phyloP scores from a whole-genome alignment of 305 asterid species.

The Salvia sclarea region DNA sequence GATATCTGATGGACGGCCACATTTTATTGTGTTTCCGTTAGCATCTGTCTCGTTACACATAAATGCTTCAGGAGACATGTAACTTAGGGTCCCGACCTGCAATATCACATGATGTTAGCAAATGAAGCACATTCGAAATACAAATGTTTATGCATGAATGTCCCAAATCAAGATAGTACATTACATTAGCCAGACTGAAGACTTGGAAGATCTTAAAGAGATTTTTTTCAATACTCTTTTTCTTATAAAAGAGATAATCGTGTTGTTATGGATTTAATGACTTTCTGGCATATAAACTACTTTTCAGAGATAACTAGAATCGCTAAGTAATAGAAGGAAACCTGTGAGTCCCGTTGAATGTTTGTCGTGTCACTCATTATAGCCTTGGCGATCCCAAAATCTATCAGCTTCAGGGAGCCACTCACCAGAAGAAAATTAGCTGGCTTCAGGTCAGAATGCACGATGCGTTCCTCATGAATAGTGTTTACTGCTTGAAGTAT shows the following conservation, averaged over 20 bases:
- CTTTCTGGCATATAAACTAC: background rate
- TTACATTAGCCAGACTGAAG: background rate
- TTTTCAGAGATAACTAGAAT: background rate
- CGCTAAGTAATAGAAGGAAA: slow-evolving; percentile 29
- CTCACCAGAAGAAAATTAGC: slow-evolving; percentile 97
- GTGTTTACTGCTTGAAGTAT: slow-evolving; percentile 92
- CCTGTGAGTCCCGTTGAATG: slow-evolving; percentile 99
- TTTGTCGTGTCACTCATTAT: slow-evolving; percentile 96
- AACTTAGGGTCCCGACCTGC: slow-evolving; percentile 97
- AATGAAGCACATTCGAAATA: slow-evolving; percentile 6
- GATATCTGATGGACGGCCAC: slow-evolving; percentile 95
- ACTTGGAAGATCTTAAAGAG: background rate
- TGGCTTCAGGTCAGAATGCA: slow-evolving; percentile 98
- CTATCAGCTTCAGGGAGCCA: slow-evolving; percentile 94
- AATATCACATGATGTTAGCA: slow-evolving; percentile 27
- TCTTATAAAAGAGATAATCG: background rate
- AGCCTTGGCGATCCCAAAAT: slow-evolving; percentile 98
- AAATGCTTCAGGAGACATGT: slow-evolving; percentile 99
- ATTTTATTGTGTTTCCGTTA: slow-evolving; percentile 83
- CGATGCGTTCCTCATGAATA: slow-evolving; percentile 95
- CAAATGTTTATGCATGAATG: background rate
- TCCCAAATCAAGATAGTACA: background rate
- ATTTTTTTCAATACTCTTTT: background rate
- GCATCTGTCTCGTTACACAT: slow-evolving; percentile 94
- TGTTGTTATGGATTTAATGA: slow-evolving; percentile 2